Conservation (phyloP, 2,329 filamentous ascomycete genomes). For the Chalaropsis ovoidea region DNA sequence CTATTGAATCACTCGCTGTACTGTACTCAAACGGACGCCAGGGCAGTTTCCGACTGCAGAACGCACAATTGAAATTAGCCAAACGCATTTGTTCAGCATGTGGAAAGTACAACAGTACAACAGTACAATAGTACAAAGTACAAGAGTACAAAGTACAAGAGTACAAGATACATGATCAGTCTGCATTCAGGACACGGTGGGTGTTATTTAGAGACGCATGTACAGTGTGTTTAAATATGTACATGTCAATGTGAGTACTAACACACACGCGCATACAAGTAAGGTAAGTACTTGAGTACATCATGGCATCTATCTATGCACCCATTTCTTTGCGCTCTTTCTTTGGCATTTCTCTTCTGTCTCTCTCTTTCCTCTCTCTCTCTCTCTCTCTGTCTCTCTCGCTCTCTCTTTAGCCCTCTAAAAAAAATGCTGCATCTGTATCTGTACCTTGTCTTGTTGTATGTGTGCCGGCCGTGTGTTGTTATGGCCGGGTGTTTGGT, state of each 20-base stretch:
- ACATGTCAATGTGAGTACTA: too few species aligned
- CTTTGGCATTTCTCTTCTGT: too few species aligned
- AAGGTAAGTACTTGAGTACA: too few species aligned
- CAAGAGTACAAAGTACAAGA: not conserved
- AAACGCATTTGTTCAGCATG: not conserved
- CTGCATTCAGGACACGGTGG: not conserved
- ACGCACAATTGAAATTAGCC: not conserved
- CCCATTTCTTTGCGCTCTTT: too few species aligned
- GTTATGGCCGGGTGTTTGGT: not conserved
- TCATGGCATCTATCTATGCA: too few species aligned
- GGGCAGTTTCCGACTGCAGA: not conserved
- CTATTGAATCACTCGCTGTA: not conserved
- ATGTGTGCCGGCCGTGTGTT: not conserved
- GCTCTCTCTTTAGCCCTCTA: too few species aligned
- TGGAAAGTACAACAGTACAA: not conserved
- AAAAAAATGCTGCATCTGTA: too few species aligned
- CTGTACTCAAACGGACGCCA: not conserved
- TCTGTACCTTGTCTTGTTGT: too few species aligned
- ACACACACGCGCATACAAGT: too few species aligned
- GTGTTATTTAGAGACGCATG: not conserved
- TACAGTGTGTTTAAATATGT: too few species aligned
- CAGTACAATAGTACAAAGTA: not conserved
- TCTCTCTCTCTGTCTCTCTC: too few species aligned
- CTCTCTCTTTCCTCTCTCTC: too few species aligned
- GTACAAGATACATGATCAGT: not conserved